Evolutionary conservation across 495 filamentous ascomycete genomes (phyloP).

Genomic region (Aspergillus affinis): DNA sequence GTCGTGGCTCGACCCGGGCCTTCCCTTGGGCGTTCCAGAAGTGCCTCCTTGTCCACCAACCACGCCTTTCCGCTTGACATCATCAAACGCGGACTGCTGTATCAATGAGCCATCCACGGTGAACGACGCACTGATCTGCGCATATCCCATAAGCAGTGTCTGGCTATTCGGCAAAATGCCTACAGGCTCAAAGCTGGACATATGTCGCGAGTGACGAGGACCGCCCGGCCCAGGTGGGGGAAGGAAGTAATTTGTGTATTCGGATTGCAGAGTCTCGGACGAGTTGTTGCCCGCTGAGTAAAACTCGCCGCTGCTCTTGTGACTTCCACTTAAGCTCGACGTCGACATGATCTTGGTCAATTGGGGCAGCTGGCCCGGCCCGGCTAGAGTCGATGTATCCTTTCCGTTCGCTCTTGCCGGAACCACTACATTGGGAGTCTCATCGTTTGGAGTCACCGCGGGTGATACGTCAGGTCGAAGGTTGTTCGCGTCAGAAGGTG

Average conservation of each 20-base stretch:
- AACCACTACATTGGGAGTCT: constrained; percentile 12
- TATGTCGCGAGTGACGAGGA: constrained; percentile 58
- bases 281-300: constrained; percentile 94
- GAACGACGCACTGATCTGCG: constrained; percentile 90
- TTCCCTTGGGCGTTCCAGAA: constrained; percentile 57
- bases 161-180: constrained; percentile 56
- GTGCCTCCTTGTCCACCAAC: constrained; percentile 79
- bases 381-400: constrained; percentile 23
- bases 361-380: constrained; percentile 54
- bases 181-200: constrained; percentile 55
- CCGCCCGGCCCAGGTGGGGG: constrained; percentile 44
- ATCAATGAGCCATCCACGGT: constrained; percentile 88
- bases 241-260: constrained; percentile 72
- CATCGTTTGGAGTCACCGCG: constrained; percentile 26
- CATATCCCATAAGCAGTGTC: constrained; percentile 96
- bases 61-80: constrained; percentile 91
- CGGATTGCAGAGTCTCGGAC: constrained; percentile 86
- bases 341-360: constrained; percentile 73
- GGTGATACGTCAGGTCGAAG: constrained; percentile 40
- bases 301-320: constrained; percentile 89
- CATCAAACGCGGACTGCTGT: constrained; percentile 87
- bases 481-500: constrained; percentile 30
- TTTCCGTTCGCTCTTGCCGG: constrained; percentile 17
- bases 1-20: constrained; percentile 43
- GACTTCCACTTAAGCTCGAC: constrained; percentile 62